These are phyloP conservation scores for Pisolithus thermaeus DNA, from an alignment of 1,284 basidiomycete species.

Conservation along the genomic window DNA sequence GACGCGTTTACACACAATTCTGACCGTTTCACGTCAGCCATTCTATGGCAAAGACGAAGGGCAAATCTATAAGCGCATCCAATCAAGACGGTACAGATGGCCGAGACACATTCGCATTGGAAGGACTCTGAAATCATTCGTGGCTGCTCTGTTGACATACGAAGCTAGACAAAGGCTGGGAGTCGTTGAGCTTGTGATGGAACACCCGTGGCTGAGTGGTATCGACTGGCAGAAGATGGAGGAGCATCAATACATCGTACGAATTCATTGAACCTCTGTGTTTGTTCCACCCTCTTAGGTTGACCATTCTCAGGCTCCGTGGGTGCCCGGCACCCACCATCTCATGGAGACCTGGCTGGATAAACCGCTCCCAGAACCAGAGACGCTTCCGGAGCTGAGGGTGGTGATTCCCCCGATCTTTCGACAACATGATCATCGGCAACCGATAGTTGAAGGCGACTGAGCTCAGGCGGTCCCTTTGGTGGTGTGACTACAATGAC, in stretches of 20 bases:
- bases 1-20: background rate
- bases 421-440: constrained; percentile 29
- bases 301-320: constrained; percentile 22
- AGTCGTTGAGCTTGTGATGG: constrained; percentile 25
- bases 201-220: constrained; percentile 35
- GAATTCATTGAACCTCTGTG: constrained; percentile 15
- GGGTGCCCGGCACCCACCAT: constrained; percentile 21
- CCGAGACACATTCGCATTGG: constrained; percentile 30
- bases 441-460: constrained; percentile 21
- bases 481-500: too few relatives aligned
- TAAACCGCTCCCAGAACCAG: constrained; percentile 16
- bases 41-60: constrained; percentile 27
- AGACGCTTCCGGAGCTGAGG: constrained; percentile 16
- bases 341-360: constrained; percentile 22
- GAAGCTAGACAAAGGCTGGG: constrained; percentile 37
- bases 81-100: constrained; percentile 30
- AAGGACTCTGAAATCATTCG: constrained; percentile 34
- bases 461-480: too few relatives aligned
- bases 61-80: constrained; percentile 19
- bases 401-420: constrained; percentile 15
- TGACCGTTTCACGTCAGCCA: constrained; percentile 21
- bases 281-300: background rate
- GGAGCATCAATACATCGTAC: constrained; percentile 36
- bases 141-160: constrained; percentile 34
- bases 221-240: constrained; percentile 43